Base-by-base conservation (phyloP, 2,329 filamentous ascomycete genomes). In the Beauveria brongniartii region DNA sequence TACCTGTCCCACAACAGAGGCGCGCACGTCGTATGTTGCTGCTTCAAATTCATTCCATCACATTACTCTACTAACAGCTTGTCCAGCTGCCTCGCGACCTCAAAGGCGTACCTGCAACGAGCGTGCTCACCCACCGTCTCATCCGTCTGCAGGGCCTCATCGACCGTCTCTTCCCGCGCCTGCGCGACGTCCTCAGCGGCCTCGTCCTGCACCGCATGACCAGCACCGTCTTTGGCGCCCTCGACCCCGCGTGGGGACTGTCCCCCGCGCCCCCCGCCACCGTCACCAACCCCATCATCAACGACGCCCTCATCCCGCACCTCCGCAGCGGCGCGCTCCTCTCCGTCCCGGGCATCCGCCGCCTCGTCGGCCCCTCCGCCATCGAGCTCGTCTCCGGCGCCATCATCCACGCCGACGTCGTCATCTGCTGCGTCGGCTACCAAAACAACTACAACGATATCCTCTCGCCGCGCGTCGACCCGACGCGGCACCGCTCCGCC, bases 1-100 rank as follows among this genome's bases (percentile, higher is more conserved):
- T 79, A 75, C 67, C 63, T 77, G 9, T 75, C 77, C 4, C 77
- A 78, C 47, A 73, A 72, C 0, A 71, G 72, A 4, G 77, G 77
- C 5, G 67, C 68, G 1, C 59, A 74, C 44, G 67, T 80, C 20
- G 69, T 78, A 53, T 66, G 68, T 47, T 18, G 6, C 3, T 12
- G 3, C 4, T 9, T 9, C 26, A 30, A 3, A 3, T 4, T 28
- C 26, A 28, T 28, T 54, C 1, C 10, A n/a, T 40, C 16, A 7
- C 22, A n/a, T 28, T 4, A 20, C 46, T 10, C 22, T 43, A 1
- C 41, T 52, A 3, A 46, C n/a, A 16, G 12, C 41, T 40, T 16
- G 26, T n/a, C 14, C 26, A 59, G 57, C 48, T 59, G 2, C 57
- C 57, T 3, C 57, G 57, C 28, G 50, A 59, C 22, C 48, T 46